Conservation (phyloP, 2,329 filamentous ascomycete species). For the Niveomyces coronatus region DNA sequence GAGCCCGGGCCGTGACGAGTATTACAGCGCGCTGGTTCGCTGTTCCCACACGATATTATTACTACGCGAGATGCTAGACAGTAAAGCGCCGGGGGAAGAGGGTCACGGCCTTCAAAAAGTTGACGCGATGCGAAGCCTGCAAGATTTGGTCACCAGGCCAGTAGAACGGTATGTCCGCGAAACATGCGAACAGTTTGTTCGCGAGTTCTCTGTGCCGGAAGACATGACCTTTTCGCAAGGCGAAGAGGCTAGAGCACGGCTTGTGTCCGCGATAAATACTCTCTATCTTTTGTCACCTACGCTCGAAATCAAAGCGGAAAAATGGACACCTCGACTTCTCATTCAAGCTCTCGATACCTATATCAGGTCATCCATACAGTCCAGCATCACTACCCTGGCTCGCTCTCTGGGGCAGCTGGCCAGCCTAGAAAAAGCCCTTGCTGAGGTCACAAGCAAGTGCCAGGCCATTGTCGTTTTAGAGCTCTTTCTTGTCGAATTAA, state of each 20-base stretch:
- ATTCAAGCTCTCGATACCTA: slow-evolving; percentile 71
- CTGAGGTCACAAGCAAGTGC: slow-evolving; percentile 73
- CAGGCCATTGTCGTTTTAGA: slow-evolving; percentile 89
- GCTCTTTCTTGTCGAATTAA: slow-evolving; percentile 58
- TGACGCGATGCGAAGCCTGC: slow-evolving; percentile 59
- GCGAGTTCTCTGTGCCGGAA: slow-evolving; percentile 64
- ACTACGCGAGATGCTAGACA: slow-evolving; percentile 61
- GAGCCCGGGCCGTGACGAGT: slow-evolving; percentile 44
- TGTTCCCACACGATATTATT: slow-evolving; percentile 71
- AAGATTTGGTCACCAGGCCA: slow-evolving; percentile 58
- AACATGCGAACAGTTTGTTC: slow-evolving; percentile 65
- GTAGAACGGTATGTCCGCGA: slow-evolving; percentile 65
- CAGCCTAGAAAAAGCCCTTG: slow-evolving; percentile 67
- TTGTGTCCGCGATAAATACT: slow-evolving; percentile 62
- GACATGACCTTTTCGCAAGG: slow-evolving; percentile 50
- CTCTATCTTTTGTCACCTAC: slow-evolving; percentile 75
- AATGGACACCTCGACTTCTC: slow-evolving; percentile 58
- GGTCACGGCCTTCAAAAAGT: slow-evolving; percentile 67
- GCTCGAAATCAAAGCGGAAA: slow-evolving; percentile 39
- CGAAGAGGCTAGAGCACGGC: slow-evolving; percentile 65
- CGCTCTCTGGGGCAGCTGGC: slow-evolving; percentile 72
- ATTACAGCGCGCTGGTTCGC: slow-evolving; percentile 69
- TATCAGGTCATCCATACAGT: slow-evolving; percentile 69
- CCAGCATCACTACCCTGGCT: slow-evolving; percentile 63
- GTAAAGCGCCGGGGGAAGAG: slow-evolving; percentile 59